Evolutionary conservation across 305 asterid genomes (phyloP).

Genomic region (Striga hermonthica): DNA sequence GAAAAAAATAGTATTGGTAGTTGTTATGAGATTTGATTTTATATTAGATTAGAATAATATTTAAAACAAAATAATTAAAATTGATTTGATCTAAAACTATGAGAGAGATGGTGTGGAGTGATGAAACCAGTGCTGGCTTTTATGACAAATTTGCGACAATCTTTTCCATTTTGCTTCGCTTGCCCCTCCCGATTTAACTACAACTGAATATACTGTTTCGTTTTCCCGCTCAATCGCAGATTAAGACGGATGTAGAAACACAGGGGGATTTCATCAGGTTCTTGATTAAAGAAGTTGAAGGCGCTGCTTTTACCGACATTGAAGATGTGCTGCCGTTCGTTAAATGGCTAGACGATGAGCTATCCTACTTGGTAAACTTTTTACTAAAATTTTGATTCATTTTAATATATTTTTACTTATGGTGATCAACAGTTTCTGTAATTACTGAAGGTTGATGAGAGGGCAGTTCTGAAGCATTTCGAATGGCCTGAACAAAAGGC

Average conservation of each 20-base stretch:
- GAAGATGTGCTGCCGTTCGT: conserved; percentile 92
- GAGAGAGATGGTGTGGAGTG: too few species aligned
- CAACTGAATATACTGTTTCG: neutral
- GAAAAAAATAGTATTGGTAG: too few species aligned
- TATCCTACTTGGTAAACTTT: conserved; percentile 65
- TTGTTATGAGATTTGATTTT: too few species aligned
- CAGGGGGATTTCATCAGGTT: conserved; percentile 94
- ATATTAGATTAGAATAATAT: too few species aligned
- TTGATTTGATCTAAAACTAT: too few species aligned
- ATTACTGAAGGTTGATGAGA: conserved; percentile 73
- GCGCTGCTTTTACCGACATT: conserved; percentile 85
- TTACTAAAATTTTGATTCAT: neutral
- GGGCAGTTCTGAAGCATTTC: conserved; percentile 95
- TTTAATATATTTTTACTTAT: neutral
- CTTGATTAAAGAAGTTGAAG: conserved; percentile 87
- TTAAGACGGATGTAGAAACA: conserved; percentile 89
- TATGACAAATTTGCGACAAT: conserved; percentile 35
- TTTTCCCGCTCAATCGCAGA: conserved; percentile 45
- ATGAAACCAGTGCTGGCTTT: conserved; percentile 38
- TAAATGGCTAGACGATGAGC: conserved; percentile 98
- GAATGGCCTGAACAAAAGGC: conserved; percentile 96
- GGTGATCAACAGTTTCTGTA: conserved; percentile 10
- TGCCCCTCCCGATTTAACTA: conserved; percentile 22
- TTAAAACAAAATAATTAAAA: too few species aligned
- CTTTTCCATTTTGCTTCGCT: conserved; percentile 13